Base-by-base conservation (phyloP, 2,329 filamentous ascomycete genomes). In the Trichoderma polysporum region DNA sequence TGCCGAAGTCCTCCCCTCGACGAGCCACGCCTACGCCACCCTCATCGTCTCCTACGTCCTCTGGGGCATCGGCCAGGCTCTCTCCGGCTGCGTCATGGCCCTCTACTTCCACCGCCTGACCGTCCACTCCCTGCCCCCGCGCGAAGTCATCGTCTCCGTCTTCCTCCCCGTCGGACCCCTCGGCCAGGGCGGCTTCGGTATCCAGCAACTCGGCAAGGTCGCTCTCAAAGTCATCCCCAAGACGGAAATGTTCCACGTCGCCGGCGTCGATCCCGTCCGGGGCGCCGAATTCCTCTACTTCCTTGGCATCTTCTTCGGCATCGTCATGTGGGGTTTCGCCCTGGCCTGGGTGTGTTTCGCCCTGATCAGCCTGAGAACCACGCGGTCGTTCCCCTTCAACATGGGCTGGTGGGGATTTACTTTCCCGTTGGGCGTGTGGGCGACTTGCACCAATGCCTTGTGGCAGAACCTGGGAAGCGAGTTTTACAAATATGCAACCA, bases 81-180 rank as follows among this genome's bases (percentile, higher is more conserved):
- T 92, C 59, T 85, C 88, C 1, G 84, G 88, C 75, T 82, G 84
- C 49, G 84, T 91, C 22, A 78, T 91, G 29, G 86, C 86, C 12
- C 84, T 92, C 41, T 92, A 92, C 76, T 91, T 90, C 73, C 86
- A 90, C 68, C 87, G 90, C 12, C 80, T 92, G 10, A 87, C 86
- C 4, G 75, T 91, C 2, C 85, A 91, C 76, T 87, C 88, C 45
- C 81, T 91, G 15, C 89, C 89, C 0, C 85, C 88, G 1, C 82
- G 85, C 57, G 90, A 91, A 73, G 85, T 88, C 65, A 88, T 91
- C 50, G 88, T 91, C 10, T 89, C 86, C 2, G 85, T 87, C 7
- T 90, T 91, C 70, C 78, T 92, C 0, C 89, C 90, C 0, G 80
- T 91, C 0, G 88, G 90, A 0, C 88, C 89, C 0, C 77, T 91